phyloP scores from a whole-genome alignment of 2,329 filamentous ascomycete genomes.

The Onygena corvina region DNA sequence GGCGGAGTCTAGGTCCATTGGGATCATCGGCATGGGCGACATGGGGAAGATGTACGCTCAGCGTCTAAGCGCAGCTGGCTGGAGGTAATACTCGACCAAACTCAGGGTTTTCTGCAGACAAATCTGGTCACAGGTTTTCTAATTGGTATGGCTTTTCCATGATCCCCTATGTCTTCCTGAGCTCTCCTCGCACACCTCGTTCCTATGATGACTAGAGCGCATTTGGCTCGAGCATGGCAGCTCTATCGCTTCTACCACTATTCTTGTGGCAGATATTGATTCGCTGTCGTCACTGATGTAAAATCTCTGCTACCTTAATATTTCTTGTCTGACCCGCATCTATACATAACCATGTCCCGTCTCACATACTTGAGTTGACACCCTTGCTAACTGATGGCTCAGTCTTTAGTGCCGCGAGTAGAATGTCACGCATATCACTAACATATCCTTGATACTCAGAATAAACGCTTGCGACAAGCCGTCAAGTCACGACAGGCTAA shows the following conservation, averaged over 20 bases:
- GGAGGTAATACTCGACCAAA: conserved; percentile 71
- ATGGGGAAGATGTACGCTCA: conserved; percentile 99
- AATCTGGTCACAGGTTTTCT: conserved; percentile 5
- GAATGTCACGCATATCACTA: neutral
- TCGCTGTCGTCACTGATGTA: conserved; percentile 86
- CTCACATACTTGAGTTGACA: neutral
- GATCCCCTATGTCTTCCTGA: conserved; percentile 13
- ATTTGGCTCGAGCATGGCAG: conserved; percentile 99
- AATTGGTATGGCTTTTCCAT: conserved; percentile 10
- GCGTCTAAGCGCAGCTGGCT: conserved; percentile 77
- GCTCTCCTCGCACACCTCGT: conserved; percentile 11
- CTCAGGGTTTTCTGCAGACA: conserved; percentile 6
- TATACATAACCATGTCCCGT: conserved; percentile 20
- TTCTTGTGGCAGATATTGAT: conserved; percentile 56
- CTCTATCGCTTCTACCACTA: conserved; percentile 50
- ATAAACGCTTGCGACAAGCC: conserved; percentile 89
- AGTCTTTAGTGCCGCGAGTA: neutral
- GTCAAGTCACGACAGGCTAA: conserved; percentile 71
- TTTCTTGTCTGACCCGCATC: conserved; percentile 64
- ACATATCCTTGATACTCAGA: conserved; percentile 39
- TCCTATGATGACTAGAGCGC: conserved; percentile 99
- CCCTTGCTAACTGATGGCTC: conserved; percentile 5
- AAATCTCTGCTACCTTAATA: conserved; percentile 91
- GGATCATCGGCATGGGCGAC: conserved; percentile 97
- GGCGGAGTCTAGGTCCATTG: conserved; percentile 56